Base-by-base conservation (phyloP, 2,329 filamentous ascomycete genomes). In the Capronia coronata region DNA sequence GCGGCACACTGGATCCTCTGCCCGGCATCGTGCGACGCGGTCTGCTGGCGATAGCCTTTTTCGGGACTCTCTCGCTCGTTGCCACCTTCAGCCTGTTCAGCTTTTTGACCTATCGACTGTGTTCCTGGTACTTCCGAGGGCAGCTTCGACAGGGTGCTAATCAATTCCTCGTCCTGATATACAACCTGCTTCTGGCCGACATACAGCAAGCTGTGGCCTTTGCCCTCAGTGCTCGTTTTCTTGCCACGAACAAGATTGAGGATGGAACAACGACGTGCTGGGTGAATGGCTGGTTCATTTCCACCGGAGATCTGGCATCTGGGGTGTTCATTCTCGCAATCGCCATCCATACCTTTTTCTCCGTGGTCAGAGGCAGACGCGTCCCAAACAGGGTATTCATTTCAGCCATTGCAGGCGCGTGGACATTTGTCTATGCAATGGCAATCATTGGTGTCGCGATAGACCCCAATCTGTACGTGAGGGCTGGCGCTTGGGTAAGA, bases 251-350 rank as follows among this genome's bases (percentile, higher is more conserved):
- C 47, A 68, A 68, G 41, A 75, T 78, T 37, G 44, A 68, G 19
- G 67, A 69, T 1, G 67, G 67, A 0, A 71, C 71, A 0, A 63
- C 63, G 3, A 67, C 68, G 2, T 78, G 75, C 58, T 73, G 74
- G 49, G 62, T 73, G 1, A 75, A 78, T 54, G 75, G 69, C 2
- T 70, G 75, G 61, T 72, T 75, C 55, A 61, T 78, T 3, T 74
- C 77, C 46, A 67, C 76, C 39, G 75, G 75, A 21, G 75, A 78
- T 53, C 68, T 76, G 2, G 67, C 71, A 1, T 76, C 73, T 52
- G 75, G 75, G 8, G 67, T 77, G 37, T 78, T 78, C 56, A 75
- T 78, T 43, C 63, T 78, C 3, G 71, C 73, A 8, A 78, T 78
- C 58, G 75, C 75, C 9, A 61, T 76, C n/a, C 75, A 78, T 53